Conservation (phyloP, 2,329 filamentous ascomycete species). For the Piedraia hortae region DNA sequence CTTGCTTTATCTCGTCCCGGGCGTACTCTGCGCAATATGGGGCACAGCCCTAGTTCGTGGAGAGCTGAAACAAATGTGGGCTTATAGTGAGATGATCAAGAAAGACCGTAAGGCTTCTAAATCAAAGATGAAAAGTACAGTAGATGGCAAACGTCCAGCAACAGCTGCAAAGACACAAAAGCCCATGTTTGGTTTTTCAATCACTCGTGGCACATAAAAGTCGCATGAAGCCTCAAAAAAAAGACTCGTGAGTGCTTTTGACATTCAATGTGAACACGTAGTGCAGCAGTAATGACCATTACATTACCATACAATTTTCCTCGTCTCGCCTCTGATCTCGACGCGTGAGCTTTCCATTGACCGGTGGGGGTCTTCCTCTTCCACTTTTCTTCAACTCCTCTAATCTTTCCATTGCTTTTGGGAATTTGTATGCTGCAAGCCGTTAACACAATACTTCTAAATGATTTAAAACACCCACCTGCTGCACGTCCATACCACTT, state of each 20-base stretch:
- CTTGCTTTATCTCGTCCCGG: conserved; percentile 72
- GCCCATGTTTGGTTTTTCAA: too few relatives aligned
- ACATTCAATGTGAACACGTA: too few relatives aligned
- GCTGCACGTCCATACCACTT: conserved; percentile 95
- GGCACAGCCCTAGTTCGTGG: conserved; percentile 41
- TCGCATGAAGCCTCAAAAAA: background rate
- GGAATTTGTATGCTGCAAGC: conserved; percentile 59
- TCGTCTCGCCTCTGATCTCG: conserved; percentile 67
- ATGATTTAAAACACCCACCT: conserved; percentile 33
- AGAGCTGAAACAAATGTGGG: conserved; percentile 51
- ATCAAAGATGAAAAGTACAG: too few relatives aligned
- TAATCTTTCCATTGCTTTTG: conserved; percentile 71
- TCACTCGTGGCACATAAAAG: too few relatives aligned
- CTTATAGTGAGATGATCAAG: conserved; percentile 64
- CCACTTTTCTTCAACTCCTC: conserved; percentile 70
- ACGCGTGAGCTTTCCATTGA: conserved; percentile 52
- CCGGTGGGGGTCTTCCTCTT: conserved; percentile 21
- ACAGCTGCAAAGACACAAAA: too few relatives aligned
- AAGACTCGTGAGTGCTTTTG: too few relatives aligned
- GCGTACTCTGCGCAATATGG: conserved; percentile 51
- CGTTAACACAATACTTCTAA: background rate
- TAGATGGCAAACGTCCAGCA: too few relatives aligned
- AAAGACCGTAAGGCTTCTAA: too few relatives aligned
- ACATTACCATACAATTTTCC: conserved; percentile 73
- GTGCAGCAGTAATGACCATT: conserved; percentile 11